phyloP scores from a whole-genome alignment of 208 protist genomes.

The Trypanosoma brucei region DNA sequence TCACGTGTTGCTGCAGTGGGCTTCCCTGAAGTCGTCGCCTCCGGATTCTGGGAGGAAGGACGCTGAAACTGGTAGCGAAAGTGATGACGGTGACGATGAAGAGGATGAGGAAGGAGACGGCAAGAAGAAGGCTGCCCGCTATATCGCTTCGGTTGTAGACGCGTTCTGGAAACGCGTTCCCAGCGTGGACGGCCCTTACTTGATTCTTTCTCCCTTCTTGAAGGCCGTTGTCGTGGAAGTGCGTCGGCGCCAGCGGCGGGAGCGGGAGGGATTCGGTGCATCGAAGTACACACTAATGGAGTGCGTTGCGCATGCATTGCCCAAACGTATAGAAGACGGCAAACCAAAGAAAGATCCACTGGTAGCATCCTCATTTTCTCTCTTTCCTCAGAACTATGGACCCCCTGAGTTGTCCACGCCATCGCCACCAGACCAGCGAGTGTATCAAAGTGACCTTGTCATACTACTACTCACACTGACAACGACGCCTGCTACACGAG shows the following conservation, averaged over 20 bases:
- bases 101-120: constrained; percentile 19
- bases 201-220: constrained; percentile 51
- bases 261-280: constrained; percentile 27
- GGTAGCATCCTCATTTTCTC: constrained; percentile 41
- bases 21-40: neutral
- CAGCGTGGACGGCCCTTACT: constrained; percentile 2
- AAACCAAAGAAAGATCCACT: constrained; percentile 44
- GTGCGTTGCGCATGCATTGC: constrained; percentile 29
- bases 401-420: neutral
- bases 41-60: neutral
- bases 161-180: constrained; percentile 3
- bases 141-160: neutral
- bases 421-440: constrained; percentile 18
- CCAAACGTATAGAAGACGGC: constrained; percentile 49
- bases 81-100: constrained; percentile 22
- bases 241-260: constrained; percentile 44
- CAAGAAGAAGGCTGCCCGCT: constrained; percentile 1
- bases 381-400: neutral
- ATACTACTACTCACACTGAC: constrained; percentile 61
- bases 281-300: constrained; percentile 44
- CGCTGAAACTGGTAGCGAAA: neutral
- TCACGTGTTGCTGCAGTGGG: constrained; percentile 39
- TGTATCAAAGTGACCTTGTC: constrained; percentile 83
- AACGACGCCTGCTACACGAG: constrained; percentile 28
- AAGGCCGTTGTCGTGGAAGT: constrained; percentile 55